Evolutionary conservation across 768 basidiomycete species (phyloP), one percentile per base, ranked within the genome.

Genomic region (Suillus weaverae): DNA sequence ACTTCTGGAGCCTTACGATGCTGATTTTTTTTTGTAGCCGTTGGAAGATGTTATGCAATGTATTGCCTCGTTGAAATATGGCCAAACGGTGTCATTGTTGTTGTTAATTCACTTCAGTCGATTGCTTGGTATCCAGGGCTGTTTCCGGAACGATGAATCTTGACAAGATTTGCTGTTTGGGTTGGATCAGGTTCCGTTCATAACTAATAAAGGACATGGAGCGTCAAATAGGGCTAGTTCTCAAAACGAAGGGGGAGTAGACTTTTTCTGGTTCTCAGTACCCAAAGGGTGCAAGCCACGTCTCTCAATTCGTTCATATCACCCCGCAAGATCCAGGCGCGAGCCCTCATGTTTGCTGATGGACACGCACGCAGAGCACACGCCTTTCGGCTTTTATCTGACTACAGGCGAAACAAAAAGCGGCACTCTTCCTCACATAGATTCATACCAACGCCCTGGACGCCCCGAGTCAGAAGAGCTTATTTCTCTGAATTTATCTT

Each of bases 311-410:
- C 53, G 35, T 39, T 56, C 62, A 62, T 57, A 62, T 56, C 69
- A 64, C 62, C 67, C 74, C 64, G 64, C 67, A 48, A 62, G 43
- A 70, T 64, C 64, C 60, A 70, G 65, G 68, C 64, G 22, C 62
- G 46, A 67, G 54, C 64, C 68, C 76, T 73, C 75, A 75, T 77
- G 75, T 66, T 66, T 32, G 55, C 53, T 60, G 54, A 71, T 67
- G 67, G 64, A 69, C 62, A 67, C 60, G 64, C 67, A 65, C 66
- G 70, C 72, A 69, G 69, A 68, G 74, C 65, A 62, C 68, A 67
- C 71, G 67, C 62, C 13, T 66, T 61, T 56, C 62, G 61, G 74
- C 69, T 73, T 73, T 76, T 78, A 77, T 75, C 72, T 70, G 55
- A 35, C 56, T 66, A 56, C 57, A 30, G 43, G 56, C 36, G 14